A percentile compares a stretch with the other conserved stretches of the same genome.
phyloP scores from a whole-genome alignment of 2,329 filamentous ascomycete species.

The Laburnicola sp. region DNA sequence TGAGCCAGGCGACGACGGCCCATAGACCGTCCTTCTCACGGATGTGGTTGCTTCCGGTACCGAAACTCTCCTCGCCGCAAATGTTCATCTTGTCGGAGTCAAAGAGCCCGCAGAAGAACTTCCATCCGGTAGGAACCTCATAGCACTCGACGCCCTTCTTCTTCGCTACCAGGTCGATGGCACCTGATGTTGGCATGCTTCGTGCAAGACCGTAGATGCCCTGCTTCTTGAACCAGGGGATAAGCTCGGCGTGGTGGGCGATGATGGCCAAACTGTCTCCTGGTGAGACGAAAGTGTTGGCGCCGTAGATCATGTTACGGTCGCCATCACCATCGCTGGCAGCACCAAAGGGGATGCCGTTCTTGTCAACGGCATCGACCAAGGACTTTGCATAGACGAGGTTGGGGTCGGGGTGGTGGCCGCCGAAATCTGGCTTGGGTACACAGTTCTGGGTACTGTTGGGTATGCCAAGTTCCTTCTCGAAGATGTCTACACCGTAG shows the following conservation, averaged over 20 bases:
- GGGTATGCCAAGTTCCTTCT: conserved; percentile 85
- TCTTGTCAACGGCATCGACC: conserved; percentile 89
- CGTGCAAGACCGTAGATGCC: conserved; percentile 93
- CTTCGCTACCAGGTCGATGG: conserved; percentile 93
- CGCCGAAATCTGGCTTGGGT: conserved; percentile 92
- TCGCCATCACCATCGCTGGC: conserved; percentile 97
- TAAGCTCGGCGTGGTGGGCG: conserved; percentile 91
- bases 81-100: conserved; percentile 99
- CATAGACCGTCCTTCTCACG: conserved; percentile 98
- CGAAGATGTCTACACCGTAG: conserved; percentile 93
- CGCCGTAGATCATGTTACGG: conserved; percentile 99
- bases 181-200: conserved; percentile 96
- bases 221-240: conserved; percentile 98
- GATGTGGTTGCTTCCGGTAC: conserved; percentile 97
- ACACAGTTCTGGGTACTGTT: conserved; percentile 87
- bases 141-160: conserved; percentile 89
- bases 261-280: conserved; percentile 98
- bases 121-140: conserved; percentile 98
- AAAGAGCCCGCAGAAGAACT: conserved; percentile 96
- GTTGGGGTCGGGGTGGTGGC: conserved; percentile 97
- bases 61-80: conserved; percentile 97
- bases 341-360: conserved; percentile 90
- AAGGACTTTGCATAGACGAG: conserved; percentile 94
- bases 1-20: conserved; percentile 97
- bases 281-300: conserved; percentile 92